Base-by-base conservation (phyloP, 768 basidiomycete genomes). In the Nevesoporus exiguus region DNA sequence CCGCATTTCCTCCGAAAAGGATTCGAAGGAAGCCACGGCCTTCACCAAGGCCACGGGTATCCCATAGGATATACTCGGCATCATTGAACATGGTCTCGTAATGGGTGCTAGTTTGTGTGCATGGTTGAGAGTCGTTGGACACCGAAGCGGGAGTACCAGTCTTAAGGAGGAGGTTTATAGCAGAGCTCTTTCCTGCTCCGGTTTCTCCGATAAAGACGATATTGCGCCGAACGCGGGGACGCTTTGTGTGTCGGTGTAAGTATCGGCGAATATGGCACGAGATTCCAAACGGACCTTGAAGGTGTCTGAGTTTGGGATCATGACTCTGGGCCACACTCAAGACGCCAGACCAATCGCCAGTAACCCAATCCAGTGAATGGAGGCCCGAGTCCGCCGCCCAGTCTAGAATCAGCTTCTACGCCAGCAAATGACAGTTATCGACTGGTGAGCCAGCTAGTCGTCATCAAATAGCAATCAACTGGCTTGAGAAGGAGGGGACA, bases 31-130 rank as follows among this genome's bases (percentile, higher is more conserved):
- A 49, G 11, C 8, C 46, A 24, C 47, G 46, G 15, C 37, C 73
- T 52, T 68, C 73, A 39, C 71, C 62, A 22, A 76, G 69, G 19
- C 76, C 75, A 10, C 66, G 67, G 7, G 74, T 77, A 41, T 76
- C 76, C 66, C 73, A 69, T 0, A 76, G 33, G 2, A 17, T 37
- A 29, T 54, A 64, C 40, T 9, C 21, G n/a, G 6, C 25, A 10
- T 42, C 51, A 17, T 52, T 11, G 8, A 61, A 36, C 2, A 14
- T 49, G 43, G 33, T 46, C 27, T 51, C 29, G 19, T 66, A 62
- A 31, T 30, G 6, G 17, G 31, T 5, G 21, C 11, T 48, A 2
- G 0, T 13, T n/a, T 29, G 44, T n/a, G 67, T 69, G 51, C 67
- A 69, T 19, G 53, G 60, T 0, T 27, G 36, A 15, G 55, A 24